Percentiles rank a stretch among this genome's conserved stretches.
Conservation (phyloP, 1,284 basidiomycete genomes). For the Sanghuangporus sanghuang region DNA sequence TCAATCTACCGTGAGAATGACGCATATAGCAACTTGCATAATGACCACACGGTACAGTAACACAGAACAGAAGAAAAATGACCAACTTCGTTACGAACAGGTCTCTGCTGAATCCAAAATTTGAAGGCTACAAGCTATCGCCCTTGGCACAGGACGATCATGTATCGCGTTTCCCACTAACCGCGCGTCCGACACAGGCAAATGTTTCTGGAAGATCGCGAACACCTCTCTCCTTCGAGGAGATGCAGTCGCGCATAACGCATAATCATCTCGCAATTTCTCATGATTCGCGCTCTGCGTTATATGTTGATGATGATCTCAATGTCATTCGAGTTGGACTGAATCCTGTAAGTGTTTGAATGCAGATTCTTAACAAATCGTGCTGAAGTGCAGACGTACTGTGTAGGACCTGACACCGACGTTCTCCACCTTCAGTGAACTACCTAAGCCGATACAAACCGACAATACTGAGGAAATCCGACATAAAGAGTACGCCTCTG, state of each 20-base stretch:
- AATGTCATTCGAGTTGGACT: slow-evolving; percentile 60
- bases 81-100: slow-evolving; percentile 33
- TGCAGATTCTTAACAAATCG: slow-evolving; percentile 10
- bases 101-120: slow-evolving; percentile 70
- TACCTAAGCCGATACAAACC: slow-evolving; percentile 48
- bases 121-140: slow-evolving; percentile 78
- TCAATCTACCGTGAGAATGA: background rate
- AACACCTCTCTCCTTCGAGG: slow-evolving; percentile 63
- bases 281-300: slow-evolving; percentile 38
- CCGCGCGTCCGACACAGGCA: slow-evolving; percentile 52
- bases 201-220: slow-evolving; percentile 48
- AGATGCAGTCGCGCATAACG: slow-evolving; percentile 78
- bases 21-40: background rate
- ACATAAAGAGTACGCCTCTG: slow-evolving; percentile 75
- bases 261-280: slow-evolving; percentile 77
- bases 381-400: slow-evolving; percentile 19
- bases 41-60: background rate
- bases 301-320: slow-evolving; percentile 71
- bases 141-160: slow-evolving; percentile 50
- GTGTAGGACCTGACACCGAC: slow-evolving; percentile 48
- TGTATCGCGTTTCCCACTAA: slow-evolving; percentile 46
- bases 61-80: slow-evolving; percentile 8
- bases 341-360: slow-evolving; percentile 41
- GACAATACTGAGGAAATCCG: slow-evolving; percentile 28
- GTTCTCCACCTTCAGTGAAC: slow-evolving; percentile 53